Percentiles rank a stretch among this genome's conserved stretches.
Evolutionary conservation across 2,329 filamentous ascomycete species (phyloP).

Genomic region (Drechslerella dactyloides): DNA sequence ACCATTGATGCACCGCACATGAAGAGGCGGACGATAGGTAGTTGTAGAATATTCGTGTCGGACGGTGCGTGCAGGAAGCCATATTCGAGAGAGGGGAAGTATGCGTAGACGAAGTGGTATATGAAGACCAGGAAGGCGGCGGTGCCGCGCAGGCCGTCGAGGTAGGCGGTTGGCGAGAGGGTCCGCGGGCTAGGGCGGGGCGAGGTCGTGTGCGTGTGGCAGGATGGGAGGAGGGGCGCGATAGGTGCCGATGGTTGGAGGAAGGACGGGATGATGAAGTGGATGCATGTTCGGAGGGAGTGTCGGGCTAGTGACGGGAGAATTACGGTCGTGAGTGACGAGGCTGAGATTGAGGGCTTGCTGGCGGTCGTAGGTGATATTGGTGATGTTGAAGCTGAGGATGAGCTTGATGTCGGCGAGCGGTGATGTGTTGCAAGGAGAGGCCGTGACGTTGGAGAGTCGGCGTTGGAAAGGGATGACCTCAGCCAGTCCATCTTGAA

Average conservation of each 20-base stretch:
- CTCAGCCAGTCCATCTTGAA: conserved; percentile 18
- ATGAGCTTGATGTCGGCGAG: not conserved
- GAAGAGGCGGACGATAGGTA: conserved; percentile 58
- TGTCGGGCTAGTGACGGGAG: conserved; percentile 24
- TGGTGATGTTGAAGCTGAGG: not conserved
- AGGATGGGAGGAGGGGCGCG: conserved; percentile 6
- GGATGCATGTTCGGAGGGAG: conserved; percentile 21
- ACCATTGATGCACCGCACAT: conserved; percentile 60
- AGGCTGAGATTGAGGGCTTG: conserved; percentile 15
- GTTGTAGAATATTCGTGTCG: conserved; percentile 55
- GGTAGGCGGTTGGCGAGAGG: conserved; percentile 48
- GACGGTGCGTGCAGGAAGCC: conserved; percentile 49
- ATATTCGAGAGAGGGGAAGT: conserved; percentile 54
- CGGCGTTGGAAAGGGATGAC: conserved; percentile 6
- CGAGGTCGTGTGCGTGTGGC: conserved; percentile 10
- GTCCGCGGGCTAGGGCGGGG: not conserved
- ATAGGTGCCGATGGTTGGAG: conserved; percentile 23
- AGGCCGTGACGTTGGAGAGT: conserved; percentile 7
- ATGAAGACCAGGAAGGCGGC: conserved; percentile 55
- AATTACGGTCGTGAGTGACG: conserved; percentile 7
- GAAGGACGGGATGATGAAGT: conserved; percentile 32
- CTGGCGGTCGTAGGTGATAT: not conserved
- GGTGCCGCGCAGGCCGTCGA: conserved; percentile 56
- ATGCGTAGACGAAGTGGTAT: conserved; percentile 53
- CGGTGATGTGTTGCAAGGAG: conserved; percentile 1